Evolutionary conservation across 306 rosid species (phyloP), one percentile per base, ranked within the genome.

Genomic region (Inga laurina): DNA sequence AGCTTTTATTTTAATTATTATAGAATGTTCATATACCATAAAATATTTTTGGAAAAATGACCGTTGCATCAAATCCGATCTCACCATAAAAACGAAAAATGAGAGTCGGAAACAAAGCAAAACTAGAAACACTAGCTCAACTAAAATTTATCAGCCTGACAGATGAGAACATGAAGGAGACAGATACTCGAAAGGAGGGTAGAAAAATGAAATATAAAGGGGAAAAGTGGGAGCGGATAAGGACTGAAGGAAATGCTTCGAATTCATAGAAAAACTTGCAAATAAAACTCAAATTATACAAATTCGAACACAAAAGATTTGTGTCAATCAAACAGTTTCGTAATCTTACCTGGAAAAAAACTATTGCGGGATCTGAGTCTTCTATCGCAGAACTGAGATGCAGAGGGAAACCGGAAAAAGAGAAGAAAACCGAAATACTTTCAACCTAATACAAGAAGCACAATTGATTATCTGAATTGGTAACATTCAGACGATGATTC

Each of bases 301-400:
- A 34, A 30, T 43, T 52, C 12, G 9, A 54, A 19, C 21, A 51
- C 18, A 19, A 51, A 49, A 74, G 27, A 44, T 14, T 18, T 69
- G 46, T 1, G 16, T 61, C 35, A 49, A 3, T 19, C 14, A 18
- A 7, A 67, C 24, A 34, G 46, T 16, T 15, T 39, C 4, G 16
- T 21, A 18, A 48, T 49, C 7, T 64, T 46, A 81, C 84, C 84
- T n/a, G 84, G 79, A 81, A 62, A 10, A n/a, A 10, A 30, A 43
- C 59, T 44, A 18, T 72, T 44, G 15, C 27, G 16, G 24, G 72
- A 56, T 57, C 46, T 27, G 66, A 81, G 69, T 76, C 48, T 8
- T 62, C 32, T 14, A 49, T n/a, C 34, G 32, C 8, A 8, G 52
- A 35, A 74, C 15, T 74, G 21, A 59, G 48, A 59, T 56, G 64